These are phyloP conservation scores for Hirschioporus abietinus DNA, from an alignment of 768 basidiomycete genomes.

Conservation along the genomic window DNA sequence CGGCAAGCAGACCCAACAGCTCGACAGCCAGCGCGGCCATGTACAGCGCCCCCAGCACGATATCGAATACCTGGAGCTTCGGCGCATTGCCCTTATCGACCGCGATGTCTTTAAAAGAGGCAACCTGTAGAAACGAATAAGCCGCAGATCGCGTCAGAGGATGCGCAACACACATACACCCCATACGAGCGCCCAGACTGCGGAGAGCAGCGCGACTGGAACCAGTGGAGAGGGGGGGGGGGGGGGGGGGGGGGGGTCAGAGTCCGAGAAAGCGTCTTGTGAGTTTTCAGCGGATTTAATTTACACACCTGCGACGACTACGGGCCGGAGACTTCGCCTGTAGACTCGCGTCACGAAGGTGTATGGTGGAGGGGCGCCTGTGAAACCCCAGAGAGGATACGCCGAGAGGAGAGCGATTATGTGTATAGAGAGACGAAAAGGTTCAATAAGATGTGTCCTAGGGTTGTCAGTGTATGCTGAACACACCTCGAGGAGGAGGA, in stretches of 20 bases:
- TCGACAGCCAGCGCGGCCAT: constrained; percentile 46
- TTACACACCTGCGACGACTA: constrained; percentile 43
- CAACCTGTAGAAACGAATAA: constrained; percentile 36
- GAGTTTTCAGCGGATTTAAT: too few relatives aligned
- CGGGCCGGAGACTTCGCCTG: constrained; percentile 51
- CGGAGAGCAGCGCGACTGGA: constrained; percentile 38
- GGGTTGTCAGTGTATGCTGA: not conserved
- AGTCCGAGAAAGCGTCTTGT: constrained; percentile 2
- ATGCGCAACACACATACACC: constrained; percentile 31
- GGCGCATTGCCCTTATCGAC: constrained; percentile 46
- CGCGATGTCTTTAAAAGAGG: constrained; percentile 51
- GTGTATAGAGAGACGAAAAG: not conserved
- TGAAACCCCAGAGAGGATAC: not conserved
- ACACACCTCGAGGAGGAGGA: constrained; percentile 3
- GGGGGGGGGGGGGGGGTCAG: not conserved
- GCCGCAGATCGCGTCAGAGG: not conserved
- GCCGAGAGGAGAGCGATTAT: too few relatives aligned
- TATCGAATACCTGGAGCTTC: constrained; percentile 46
- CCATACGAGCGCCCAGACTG: constrained; percentile 60
- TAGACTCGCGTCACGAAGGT: constrained; percentile 55
- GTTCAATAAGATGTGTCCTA: not conserved
- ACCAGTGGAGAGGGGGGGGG: too few relatives aligned
- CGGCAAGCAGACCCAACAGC: constrained; percentile 49
- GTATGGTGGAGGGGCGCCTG: constrained; percentile 52
- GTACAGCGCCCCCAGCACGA: constrained; percentile 58